These are phyloP conservation scores for Rosa lucieae DNA, from an alignment of 306 rosid genomes.

Conservation along the genomic window DNA sequence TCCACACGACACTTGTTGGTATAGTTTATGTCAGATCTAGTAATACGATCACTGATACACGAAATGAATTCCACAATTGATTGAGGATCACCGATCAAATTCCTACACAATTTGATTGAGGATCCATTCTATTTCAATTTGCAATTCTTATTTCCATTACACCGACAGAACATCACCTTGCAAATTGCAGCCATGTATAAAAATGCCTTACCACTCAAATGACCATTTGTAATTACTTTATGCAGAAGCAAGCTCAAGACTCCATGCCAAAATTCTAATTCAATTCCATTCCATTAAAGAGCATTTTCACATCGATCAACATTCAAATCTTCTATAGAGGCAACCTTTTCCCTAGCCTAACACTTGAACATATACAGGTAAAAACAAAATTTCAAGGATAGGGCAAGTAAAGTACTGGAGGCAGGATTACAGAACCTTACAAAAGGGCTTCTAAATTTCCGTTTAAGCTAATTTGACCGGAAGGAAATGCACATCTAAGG, in stretches of 20 bases:
- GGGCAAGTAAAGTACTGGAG: conserved; percentile 13
- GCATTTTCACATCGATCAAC: neutral
- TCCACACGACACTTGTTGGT: too few species aligned
- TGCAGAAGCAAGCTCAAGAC: neutral
- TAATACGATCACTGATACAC: too few species aligned
- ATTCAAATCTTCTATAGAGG: conserved; percentile 6
- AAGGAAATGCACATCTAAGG: conserved; percentile 12
- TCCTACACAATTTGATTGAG: neutral
- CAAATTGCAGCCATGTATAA: neutral
- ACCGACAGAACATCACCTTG: neutral
- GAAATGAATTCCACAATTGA: too few species aligned
- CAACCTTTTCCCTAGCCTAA: conserved; percentile 17
- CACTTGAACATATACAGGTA: conserved; percentile 33
- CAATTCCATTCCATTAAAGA: neutral
- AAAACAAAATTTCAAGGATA: conserved; percentile 33
- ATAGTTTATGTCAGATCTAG: too few species aligned
- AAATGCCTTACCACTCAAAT: neutral
- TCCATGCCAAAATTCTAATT: neutral
- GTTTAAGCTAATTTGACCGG: neutral
- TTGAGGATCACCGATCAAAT: neutral
- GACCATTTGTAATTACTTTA: neutral
- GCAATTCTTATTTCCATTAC: neutral
- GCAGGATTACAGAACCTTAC: conserved; percentile 29
- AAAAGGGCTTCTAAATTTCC: conserved; percentile 28
- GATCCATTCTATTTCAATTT: neutral